A percentile compares a stretch with the other conserved stretches of the same genome.
phyloP scores from a whole-genome alignment of 495 filamentous ascomycete genomes.

The Trichoderma orchidacearum region DNA sequence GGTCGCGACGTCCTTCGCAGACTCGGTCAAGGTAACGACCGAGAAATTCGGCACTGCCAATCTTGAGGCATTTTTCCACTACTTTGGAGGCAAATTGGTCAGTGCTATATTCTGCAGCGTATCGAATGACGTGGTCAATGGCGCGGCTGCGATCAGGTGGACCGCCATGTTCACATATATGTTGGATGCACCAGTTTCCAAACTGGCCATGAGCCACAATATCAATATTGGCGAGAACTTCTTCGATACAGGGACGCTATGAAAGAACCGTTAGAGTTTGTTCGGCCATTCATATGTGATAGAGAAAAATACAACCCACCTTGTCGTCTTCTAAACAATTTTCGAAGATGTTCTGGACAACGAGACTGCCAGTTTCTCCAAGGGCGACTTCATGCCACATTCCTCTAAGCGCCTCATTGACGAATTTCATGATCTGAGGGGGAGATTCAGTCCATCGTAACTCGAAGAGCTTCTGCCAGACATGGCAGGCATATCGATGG shows the following conservation, averaged over 20 bases:
- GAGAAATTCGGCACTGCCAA: slow-evolving; percentile 82
- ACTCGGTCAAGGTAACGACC: slow-evolving; percentile 87
- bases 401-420: slow-evolving; percentile 86
- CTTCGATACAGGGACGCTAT: slow-evolving; percentile 90
- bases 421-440: slow-evolving; percentile 95
- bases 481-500: slow-evolving; percentile 95
- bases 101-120: slow-evolving; percentile 93
- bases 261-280: slow-evolving; percentile 5
- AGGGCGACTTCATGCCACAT: slow-evolving; percentile 99
- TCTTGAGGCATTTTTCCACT: slow-evolving; percentile 97
- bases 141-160: slow-evolving; percentile 84
- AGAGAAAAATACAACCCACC: slow-evolving; percentile 34
- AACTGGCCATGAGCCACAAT: slow-evolving; percentile 97
- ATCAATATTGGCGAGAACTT: slow-evolving; percentile 86
- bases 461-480: slow-evolving; percentile 99
- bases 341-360: slow-evolving; percentile 98
- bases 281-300: neutral
- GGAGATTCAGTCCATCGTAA: slow-evolving; percentile 88
- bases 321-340: slow-evolving; percentile 98
- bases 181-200: slow-evolving; percentile 99
- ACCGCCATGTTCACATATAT: slow-evolving; percentile 94
- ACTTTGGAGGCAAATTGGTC: slow-evolving; percentile 99
- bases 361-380: slow-evolving; percentile 91
- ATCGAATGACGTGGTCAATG: slow-evolving; percentile 85
- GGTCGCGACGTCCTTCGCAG: slow-evolving; percentile 78